Conservation (phyloP, 2,329 filamentous ascomycete species). For the Trichoderma brevicompactum region DNA sequence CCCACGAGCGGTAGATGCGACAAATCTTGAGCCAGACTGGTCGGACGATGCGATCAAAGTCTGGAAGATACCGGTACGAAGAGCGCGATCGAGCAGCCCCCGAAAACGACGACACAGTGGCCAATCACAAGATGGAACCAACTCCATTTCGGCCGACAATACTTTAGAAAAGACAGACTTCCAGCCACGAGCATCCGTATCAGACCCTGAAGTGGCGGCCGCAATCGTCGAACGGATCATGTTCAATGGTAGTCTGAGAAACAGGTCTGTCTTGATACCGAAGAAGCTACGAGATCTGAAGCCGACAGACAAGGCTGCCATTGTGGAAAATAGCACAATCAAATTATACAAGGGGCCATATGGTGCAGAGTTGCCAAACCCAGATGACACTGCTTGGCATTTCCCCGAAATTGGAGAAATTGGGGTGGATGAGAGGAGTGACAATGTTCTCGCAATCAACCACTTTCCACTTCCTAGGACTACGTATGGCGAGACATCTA, state of each 20-base stretch:
- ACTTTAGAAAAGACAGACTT: background rate
- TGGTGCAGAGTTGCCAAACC: constrained; percentile 31
- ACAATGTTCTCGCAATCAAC: constrained; percentile 34
- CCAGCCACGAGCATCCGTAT: constrained; percentile 31
- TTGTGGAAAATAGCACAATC: constrained; percentile 67
- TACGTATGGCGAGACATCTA: constrained; percentile 65
- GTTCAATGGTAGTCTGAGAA: constrained; percentile 42
- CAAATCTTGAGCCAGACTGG: constrained; percentile 64
- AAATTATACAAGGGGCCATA: constrained; percentile 69
- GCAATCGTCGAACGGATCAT: constrained; percentile 43
- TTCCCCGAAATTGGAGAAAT: constrained; percentile 33
- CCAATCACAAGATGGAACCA: background rate
- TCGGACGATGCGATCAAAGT: constrained; percentile 77
- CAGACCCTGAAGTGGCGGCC: constrained; percentile 40
- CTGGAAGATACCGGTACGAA: constrained; percentile 71
- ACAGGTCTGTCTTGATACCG: constrained; percentile 34
- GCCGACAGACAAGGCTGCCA: constrained; percentile 52
- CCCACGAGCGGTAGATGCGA: constrained; percentile 39
- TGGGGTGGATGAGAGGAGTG: constrained; percentile 24
- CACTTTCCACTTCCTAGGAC: constrained; percentile 65
- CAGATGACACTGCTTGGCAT: constrained; percentile 38
- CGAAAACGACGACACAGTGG: constrained; percentile 41
- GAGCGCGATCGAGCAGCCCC: constrained; percentile 42
- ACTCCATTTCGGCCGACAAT: background rate
- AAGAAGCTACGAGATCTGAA: constrained; percentile 38